Base-by-base conservation (phyloP, 2,329 filamentous ascomycete species). In the Samsoniella hepiali region DNA sequence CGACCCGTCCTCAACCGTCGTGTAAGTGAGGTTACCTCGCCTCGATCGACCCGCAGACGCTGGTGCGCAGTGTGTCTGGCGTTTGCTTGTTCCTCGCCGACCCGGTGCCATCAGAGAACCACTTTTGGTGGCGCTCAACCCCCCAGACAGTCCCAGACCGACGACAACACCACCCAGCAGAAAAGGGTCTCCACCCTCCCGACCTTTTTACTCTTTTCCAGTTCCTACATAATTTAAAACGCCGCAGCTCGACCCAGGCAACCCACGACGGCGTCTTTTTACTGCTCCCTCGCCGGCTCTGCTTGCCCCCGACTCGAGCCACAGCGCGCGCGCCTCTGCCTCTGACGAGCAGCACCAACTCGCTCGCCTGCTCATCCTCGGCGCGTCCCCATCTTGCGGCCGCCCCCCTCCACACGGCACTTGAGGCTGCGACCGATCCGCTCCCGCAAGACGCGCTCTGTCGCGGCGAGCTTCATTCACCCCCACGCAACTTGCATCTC, bases 121-220 rank as follows among this genome's bases (percentile, higher is more conserved):
- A 60, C 58, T n/a, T 27, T 49, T 49, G 47, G 47, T 29, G 47
- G 29, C 22, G 34, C 58, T 31, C 36, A n/a, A 3, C 36, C 29
- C 58, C 49, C 58, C 38, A n/a, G 36, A 44, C 58, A 36, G 58
- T 49, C 49, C 58, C 38, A n/a, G 36, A 44, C 58, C 47, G 58
- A 53, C 58, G 36, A 60, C 47, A 42, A 53, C 58, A 34, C 58
- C 45, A 38, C 45, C 29, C 8, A 22, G 8, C 47, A 59, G 34
- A 61, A 61, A 61, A 51, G 27, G 32, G 58, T 61, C 58, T 53
- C 58, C 58, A 61, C 58, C 58, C 40, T 22, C 22, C 57, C 36
- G 29, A 45, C 38, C 58, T 53, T 44, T 54, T 29, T 44, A 45
- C 49, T 60, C 58, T 45, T 54, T 54, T 44, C 54, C 49, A 27